Base-by-base conservation (phyloP, 768 basidiomycete genomes). In the Macrolepiota albuminosa region DNA sequence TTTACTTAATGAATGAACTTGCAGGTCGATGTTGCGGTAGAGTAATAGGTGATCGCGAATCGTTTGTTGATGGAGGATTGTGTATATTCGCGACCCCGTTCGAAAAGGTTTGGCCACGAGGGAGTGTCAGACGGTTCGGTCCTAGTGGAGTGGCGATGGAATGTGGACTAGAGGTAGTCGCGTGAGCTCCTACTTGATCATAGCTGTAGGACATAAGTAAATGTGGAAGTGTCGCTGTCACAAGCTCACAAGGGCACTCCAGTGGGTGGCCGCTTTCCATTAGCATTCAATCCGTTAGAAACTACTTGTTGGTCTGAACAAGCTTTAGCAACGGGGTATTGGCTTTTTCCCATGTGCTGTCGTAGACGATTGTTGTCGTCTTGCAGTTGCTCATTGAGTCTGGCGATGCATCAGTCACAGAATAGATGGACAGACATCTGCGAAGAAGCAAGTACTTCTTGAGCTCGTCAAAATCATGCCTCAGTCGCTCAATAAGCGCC, bases 121-220 rank as follows among this genome's bases (percentile, higher is more conserved):
- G 86, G 24, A 91, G 75, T 3, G 89, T 92, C 39, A 92, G 76
- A 69, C 91, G 75, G 64, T 81, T 73, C 29, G 88, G 88, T 21
- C 78, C 86, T 11, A 82, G 59, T 18, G 87, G 85, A 1, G 83
- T 84, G 3, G 70, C 64, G 21, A 77, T 72, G 37, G 85, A 84
- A 58, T 80, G 82, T 36, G 89, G 86, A 66, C 88, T 91, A 1
- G 89, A 88, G 50, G 62, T 71, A 60, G 64, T 79, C 69, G 65
- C 69, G 13, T 72, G 70, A 66, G 71, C 61, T 42, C 58, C 62
- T 47, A 61, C 69, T 26, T 61, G 56, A 37, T 67, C 57, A 49
- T 64, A 68, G 36, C 70, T 71, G 50, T 29, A 54, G 31, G 63
- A 9, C 29, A 49, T 63, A 1, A 64, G 56, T 61, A 63, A 42